These are phyloP conservation scores for Phytophthora sansomeana DNA, from an alignment of 352 stramenopile genomes.

Conservation along the genomic window DNA sequence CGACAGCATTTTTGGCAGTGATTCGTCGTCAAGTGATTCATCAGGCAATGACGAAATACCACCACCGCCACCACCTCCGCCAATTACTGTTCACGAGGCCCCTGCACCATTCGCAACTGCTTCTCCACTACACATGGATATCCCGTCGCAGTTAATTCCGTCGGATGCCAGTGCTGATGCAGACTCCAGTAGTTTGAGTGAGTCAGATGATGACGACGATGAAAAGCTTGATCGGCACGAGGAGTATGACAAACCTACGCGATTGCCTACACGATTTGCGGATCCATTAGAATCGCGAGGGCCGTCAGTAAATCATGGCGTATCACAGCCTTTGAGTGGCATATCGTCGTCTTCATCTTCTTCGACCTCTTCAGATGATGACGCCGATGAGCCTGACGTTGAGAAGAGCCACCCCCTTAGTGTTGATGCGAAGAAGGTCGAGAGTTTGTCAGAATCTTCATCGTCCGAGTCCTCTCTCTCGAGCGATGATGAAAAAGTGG, in stretches of 20 bases:
- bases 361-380: conserved; percentile 39
- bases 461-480: conserved; percentile 38
- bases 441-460: conserved; percentile 36
- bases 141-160: conserved; percentile 40
- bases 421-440: conserved; percentile 23
- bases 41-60: conserved; percentile 60
- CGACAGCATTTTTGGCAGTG: conserved; percentile 88
- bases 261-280: conserved; percentile 29
- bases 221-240: conserved; percentile 9
- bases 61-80: conserved; percentile 55
- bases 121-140: conserved; percentile 22
- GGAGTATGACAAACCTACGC: conserved; percentile 8
- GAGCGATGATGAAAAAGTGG: conserved; percentile 26
- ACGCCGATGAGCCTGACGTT: conserved; percentile 34
- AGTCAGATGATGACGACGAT: conserved; percentile 45
- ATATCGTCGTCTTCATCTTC: conserved; percentile 29
- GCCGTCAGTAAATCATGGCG: neutral
- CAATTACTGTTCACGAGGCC: conserved; percentile 27
- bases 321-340: conserved; percentile 8
- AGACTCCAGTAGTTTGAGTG: conserved; percentile 57
- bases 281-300: conserved; percentile 15
- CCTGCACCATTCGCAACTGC: conserved; percentile 15
- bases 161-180: conserved; percentile 60
- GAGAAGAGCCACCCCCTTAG: conserved; percentile 25
- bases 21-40: conserved; percentile 57